Conservation (phyloP, 1,284 basidiomycete species). For the Irpex lacteus region DNA sequence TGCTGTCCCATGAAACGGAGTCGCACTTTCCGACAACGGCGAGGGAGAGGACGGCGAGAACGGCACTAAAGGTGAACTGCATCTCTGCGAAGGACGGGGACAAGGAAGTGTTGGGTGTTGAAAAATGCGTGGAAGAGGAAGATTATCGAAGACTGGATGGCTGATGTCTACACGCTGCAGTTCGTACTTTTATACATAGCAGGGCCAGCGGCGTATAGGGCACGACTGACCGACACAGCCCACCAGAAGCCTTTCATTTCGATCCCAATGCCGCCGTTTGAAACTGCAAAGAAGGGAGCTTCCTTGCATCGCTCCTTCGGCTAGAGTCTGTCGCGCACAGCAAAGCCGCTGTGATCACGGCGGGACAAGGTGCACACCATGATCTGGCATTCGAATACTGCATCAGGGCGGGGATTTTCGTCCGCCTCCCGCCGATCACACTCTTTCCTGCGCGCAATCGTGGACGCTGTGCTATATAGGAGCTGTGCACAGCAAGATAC, state of each 20-base stretch:
- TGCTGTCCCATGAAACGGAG: slow-evolving; percentile 31
- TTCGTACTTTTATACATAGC: no score
- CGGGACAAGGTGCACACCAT: background rate
- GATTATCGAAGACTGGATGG: no score
- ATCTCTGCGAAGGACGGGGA: background rate
- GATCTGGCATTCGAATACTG: background rate
- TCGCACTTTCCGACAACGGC: background rate
- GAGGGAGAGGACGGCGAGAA: background rate
- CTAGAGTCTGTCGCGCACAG: background rate
- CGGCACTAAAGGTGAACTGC: background rate
- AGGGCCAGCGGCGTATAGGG: no score
- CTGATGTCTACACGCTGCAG: no score
- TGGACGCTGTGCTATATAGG: background rate
- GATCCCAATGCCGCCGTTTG: background rate
- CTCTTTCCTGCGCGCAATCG: background rate
- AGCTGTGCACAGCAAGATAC: background rate
- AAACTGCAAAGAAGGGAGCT: background rate
- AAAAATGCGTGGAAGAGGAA: no score
- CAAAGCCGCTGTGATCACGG: background rate
- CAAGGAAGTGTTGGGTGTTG: background rate
- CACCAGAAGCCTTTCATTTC: background rate
- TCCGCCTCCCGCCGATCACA: background rate
- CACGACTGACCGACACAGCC: no score
- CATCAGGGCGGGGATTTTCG: background rate
- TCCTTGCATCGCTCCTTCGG: background rate